Evolutionary conservation across 2,329 filamentous ascomycete genomes (phyloP), one percentile per base, ranked within the genome.

Genomic region (Sphaerulina populicola): DNA sequence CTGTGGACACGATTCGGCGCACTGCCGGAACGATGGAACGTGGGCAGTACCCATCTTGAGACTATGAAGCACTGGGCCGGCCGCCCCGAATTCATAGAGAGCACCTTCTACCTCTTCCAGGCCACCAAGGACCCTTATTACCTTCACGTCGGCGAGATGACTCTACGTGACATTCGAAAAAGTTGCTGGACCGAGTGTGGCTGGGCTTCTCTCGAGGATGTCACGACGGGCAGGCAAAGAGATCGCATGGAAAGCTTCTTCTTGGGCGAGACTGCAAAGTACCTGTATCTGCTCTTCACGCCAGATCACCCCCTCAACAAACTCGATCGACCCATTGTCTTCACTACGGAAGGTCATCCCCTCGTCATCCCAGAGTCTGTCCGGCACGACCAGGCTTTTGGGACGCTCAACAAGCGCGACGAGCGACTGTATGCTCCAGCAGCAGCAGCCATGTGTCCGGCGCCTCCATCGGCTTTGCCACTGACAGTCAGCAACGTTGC

Each of bases 211-310:
- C 75, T 97, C 37, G 69, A 73, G 29, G 74, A 77, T 54, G 74
- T 77, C 15, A 67, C 69, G 6, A 73, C 66, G n/a, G 91, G 91
- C 3, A 88, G 96, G 69, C 81, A 88, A 69, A 87, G 81, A 60
- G 90, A 98, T 66, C 85, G 93, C 31, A 97, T 97, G 93, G 93
- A 98, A 70, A 97, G 91, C 66, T 98, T 97, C 75, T 97, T 97
- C 64, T 77, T 98, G 1, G 91, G 93, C 11, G 93, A 98, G 70
- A 98, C 93, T 1, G 84, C 88, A 40, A 96, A 97, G 69, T 98
- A 98, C 68, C 75, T 98, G 56, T 97, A 94, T 67, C 73, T 98
- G 49, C 79, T 97, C 2, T 97, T 94, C 67, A 87, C 94, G 58
- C 78, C 83, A 4, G 77, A 82, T 11, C 93, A 97, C 69, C 88